phyloP scores from a whole-genome alignment of 768 basidiomycete species.

The Phanerodontia chrysosporium region DNA sequence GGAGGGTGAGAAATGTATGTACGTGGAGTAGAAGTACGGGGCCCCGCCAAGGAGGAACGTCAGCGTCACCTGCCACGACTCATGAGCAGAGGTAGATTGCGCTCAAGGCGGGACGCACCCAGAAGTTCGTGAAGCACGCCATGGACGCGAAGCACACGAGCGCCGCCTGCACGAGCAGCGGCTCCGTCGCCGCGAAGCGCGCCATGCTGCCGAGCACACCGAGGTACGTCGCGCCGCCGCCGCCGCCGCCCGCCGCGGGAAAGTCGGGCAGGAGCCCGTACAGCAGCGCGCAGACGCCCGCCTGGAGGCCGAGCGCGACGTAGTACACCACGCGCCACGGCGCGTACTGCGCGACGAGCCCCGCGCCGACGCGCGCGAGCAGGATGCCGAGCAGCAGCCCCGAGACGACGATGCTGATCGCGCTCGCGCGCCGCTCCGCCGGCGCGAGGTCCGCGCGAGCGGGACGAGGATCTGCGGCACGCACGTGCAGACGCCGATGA shows the following conservation, averaged over 20 bases:
- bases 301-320: conserved; percentile 67
- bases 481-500: conserved; percentile 64
- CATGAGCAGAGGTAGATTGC: too few relatives aligned
- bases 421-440: conserved; percentile 60
- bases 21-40: conserved; percentile 72
- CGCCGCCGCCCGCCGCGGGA: conserved; percentile 50
- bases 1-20: conserved; percentile 5
- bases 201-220: conserved; percentile 70
- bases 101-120: conserved; percentile 22
- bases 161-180: conserved; percentile 62
- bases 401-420: conserved; percentile 64
- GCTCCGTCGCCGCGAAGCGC: conserved; percentile 70
- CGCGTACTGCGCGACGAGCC: conserved; percentile 64
- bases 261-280: conserved; percentile 76
- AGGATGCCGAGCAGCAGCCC: conserved; percentile 67
- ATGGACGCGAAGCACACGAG: conserved; percentile 53
- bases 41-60: conserved; percentile 75
- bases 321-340: conserved; percentile 74
- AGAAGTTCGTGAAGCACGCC: conserved; percentile 45
- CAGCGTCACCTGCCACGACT: conserved; percentile 35
- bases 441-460: conserved; percentile 72
- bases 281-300: conserved; percentile 46
- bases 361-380: conserved; percentile 66
- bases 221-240: conserved; percentile 49
- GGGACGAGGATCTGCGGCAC: conserved; percentile 72